Percentiles rank a stretch among this genome's conserved stretches.
Evolutionary conservation across 306 rosid genomes (phyloP).

Genomic region (Cucumis hystrix): DNA sequence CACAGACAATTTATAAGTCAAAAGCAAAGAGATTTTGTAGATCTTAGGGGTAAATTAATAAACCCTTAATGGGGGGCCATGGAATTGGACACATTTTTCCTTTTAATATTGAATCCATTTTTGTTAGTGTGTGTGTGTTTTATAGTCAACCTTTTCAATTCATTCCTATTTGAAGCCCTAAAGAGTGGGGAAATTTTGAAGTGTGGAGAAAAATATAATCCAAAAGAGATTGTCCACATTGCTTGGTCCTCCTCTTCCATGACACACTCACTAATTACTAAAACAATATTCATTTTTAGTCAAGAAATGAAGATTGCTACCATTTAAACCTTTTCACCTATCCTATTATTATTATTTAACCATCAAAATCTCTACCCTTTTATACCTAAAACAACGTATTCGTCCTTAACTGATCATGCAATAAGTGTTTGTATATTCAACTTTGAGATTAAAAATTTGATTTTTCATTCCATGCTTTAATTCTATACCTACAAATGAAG

Average conservation of each 20-base stretch:
- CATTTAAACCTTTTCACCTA: neutral
- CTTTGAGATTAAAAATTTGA: too few relatives aligned
- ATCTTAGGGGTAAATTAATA: neutral
- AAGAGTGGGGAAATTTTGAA: neutral
- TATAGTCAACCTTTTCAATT: neutral
- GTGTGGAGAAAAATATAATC: neutral
- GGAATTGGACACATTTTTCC: neutral
- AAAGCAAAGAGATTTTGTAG: neutral
- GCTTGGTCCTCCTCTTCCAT: constrained; percentile 4
- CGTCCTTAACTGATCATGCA: too few relatives aligned
- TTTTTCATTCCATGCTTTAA: too few relatives aligned
- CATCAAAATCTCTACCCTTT: too few relatives aligned
- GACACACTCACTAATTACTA: neutral
- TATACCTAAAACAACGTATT: too few relatives aligned
- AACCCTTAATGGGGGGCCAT: neutral
- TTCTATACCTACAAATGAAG: too few relatives aligned
- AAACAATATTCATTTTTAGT: neutral
- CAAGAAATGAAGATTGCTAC: neutral
- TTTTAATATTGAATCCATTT: neutral
- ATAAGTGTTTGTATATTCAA: too few relatives aligned
- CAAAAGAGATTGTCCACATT: constrained; percentile 8
- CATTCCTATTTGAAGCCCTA: neutral
- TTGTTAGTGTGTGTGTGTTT: neutral
- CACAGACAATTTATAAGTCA: neutral
- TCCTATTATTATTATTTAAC: neutral